Conservation (phyloP, 768 basidiomycete species). For the Xanthoconium stramineum region DNA sequence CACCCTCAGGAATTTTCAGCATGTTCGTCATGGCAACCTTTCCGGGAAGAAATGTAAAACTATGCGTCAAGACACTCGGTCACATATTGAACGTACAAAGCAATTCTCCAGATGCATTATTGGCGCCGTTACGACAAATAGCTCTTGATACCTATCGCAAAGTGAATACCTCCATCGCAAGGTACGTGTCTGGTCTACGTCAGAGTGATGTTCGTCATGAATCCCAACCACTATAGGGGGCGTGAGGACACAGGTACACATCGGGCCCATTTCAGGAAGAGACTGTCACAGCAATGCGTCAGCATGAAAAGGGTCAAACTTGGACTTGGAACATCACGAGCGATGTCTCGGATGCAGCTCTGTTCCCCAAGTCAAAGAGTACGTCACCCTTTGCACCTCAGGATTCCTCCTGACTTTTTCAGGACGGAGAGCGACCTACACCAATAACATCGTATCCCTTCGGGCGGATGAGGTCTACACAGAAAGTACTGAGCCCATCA, state of each 20-base stretch:
- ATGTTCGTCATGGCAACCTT: conserved; percentile 39
- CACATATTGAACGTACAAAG: conserved; percentile 25
- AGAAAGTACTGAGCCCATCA: conserved; percentile 37
- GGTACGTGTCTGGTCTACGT: conserved; percentile 26
- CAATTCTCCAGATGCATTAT: conserved; percentile 29
- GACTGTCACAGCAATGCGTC: conserved; percentile 27
- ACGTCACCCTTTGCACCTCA: not conserved
- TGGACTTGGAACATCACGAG: conserved; percentile 40
- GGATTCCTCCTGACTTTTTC: not conserved
- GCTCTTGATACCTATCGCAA: too few species aligned
- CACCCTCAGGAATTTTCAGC: conserved; percentile 13
- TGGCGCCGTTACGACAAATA: conserved; percentile 33
- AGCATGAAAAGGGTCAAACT: conserved; percentile 28
- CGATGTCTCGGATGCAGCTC: conserved; percentile 28
- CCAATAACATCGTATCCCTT: conserved; percentile 61
- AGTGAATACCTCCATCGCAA: conserved; percentile 29
- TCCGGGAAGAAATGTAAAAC: conserved; percentile 27
- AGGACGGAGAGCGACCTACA: conserved; percentile 22
- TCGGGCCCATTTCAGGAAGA: conserved; percentile 29
- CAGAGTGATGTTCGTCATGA: not conserved
- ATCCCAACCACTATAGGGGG: conserved; percentile 10
- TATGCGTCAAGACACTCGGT: conserved; percentile 24
- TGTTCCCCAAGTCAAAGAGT: conserved; percentile 26
- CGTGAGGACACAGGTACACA: conserved; percentile 34
- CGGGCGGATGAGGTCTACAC: conserved; percentile 57